phyloP scores from a whole-genome alignment of 2,329 filamentous ascomycete genomes.

The Microsporum audouinii region DNA sequence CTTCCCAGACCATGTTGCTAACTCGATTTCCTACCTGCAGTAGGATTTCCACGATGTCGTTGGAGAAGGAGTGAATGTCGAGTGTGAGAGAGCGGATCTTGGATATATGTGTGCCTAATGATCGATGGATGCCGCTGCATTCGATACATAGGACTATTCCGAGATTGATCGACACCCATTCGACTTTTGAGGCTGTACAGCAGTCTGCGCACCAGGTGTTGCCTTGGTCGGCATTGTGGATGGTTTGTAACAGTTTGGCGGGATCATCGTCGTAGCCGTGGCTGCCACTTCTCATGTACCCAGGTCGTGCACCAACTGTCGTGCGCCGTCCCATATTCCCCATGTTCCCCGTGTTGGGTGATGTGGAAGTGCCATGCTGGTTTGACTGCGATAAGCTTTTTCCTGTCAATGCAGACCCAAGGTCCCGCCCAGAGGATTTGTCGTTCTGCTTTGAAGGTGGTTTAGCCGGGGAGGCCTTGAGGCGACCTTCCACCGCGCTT shows the following conservation, averaged over 20 bases:
- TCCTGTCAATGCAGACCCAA: constrained; percentile 83
- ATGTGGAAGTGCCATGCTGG: constrained; percentile 39
- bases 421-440: constrained; percentile 64
- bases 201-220: constrained; percentile 95
- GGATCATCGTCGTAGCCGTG: constrained; percentile 70
- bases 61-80: constrained; percentile 91
- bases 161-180: constrained; percentile 98
- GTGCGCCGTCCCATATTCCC: constrained; percentile 67
- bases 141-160: constrained; percentile 95
- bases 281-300: constrained; percentile 55
- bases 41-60: constrained; percentile 90
- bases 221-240: constrained; percentile 81
- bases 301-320: constrained; percentile 80
- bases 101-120: constrained; percentile 91
- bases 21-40: constrained; percentile 85
- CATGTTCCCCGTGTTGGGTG: constrained; percentile 27
- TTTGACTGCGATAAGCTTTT: constrained; percentile 61
- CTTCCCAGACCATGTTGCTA: constrained; percentile 95
- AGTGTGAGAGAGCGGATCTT: constrained; percentile 92
- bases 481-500: constrained; percentile 79
- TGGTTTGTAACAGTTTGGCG: constrained; percentile 71
- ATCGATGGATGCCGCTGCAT: constrained; percentile 93
- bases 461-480: constrained; percentile 37
- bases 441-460: constrained; percentile 34
- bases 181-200: constrained; percentile 79